These are phyloP conservation scores for Monilinia polystroma DNA, from an alignment of 2,329 filamentous ascomycete genomes.

Conservation along the genomic window DNA sequence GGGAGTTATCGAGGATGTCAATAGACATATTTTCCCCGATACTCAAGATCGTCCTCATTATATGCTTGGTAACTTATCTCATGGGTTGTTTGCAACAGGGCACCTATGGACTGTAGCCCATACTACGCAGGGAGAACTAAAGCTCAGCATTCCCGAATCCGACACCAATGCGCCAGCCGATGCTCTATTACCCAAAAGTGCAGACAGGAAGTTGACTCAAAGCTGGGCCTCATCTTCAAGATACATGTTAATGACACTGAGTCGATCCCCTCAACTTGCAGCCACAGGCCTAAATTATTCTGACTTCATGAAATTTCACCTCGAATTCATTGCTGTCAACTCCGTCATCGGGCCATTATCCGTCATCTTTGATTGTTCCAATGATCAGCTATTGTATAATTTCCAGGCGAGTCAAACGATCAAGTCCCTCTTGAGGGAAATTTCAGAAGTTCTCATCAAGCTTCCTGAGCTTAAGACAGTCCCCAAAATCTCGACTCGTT, in stretches of 20 bases:
- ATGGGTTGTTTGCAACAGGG: slow-evolving; percentile 44
- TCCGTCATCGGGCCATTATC: slow-evolving; percentile 79
- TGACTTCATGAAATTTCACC: slow-evolving; percentile 68
- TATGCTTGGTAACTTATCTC: slow-evolving; percentile 47
- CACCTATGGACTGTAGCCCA: slow-evolving; percentile 45
- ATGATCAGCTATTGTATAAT: slow-evolving; percentile 69
- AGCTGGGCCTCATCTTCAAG: slow-evolving; percentile 47
- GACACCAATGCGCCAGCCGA: neutral
- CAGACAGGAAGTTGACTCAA: slow-evolving; percentile 33
- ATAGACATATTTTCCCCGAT: slow-evolving; percentile 67
- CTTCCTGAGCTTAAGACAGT: slow-evolving; percentile 70
- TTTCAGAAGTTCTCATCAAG: slow-evolving; percentile 65
- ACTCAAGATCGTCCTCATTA: slow-evolving; percentile 68
- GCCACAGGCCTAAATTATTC: slow-evolving; percentile 58
- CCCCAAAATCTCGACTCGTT: slow-evolving; percentile 56
- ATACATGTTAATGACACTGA: slow-evolving; percentile 65
- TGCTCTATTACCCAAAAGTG: neutral
- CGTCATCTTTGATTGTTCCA: slow-evolving; percentile 72
- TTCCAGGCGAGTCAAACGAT: slow-evolving; percentile 63
- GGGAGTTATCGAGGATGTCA: slow-evolving; percentile 78
- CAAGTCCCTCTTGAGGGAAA: slow-evolving; percentile 70
- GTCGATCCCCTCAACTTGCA: slow-evolving; percentile 59
- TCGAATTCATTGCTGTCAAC: slow-evolving; percentile 75
- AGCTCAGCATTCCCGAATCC: slow-evolving; percentile 38
- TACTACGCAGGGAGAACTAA: slow-evolving; percentile 40